Conservation (phyloP, 1,284 basidiomycete species). For the Stygiomarasmius scandens region DNA sequence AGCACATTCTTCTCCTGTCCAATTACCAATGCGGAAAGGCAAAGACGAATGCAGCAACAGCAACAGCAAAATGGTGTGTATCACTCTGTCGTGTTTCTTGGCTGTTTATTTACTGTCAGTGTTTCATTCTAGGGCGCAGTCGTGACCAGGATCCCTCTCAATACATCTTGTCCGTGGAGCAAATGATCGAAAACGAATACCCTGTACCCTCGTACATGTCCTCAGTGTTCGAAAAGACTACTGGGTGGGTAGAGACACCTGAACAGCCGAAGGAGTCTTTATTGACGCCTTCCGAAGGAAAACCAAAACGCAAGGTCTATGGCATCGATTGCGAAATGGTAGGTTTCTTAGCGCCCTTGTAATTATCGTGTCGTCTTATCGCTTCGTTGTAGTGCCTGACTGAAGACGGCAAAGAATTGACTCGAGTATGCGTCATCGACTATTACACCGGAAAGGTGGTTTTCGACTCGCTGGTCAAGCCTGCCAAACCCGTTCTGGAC, state of each 20-base stretch:
- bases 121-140: conserved; percentile 45
- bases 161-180: conserved; percentile 76
- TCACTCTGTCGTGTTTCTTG: background rate
- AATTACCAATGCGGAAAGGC: conserved; percentile 78
- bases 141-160: conserved; percentile 60
- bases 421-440: conserved; percentile 83
- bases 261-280: conserved; percentile 40
- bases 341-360: no score
- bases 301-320: conserved; percentile 50
- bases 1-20: conserved; percentile 81
- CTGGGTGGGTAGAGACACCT: conserved; percentile 79
- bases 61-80: conserved; percentile 58
- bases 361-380: background rate
- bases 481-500: conserved; percentile 78
- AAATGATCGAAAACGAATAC: conserved; percentile 92
- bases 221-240: conserved; percentile 63
- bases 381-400: conserved; percentile 69
- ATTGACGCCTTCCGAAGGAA: conserved; percentile 25
- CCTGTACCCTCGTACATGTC: conserved; percentile 80
- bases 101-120: background rate
- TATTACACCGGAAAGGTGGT: conserved; percentile 69
- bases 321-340: conserved; percentile 96
- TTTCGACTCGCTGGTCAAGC: conserved; percentile 88
- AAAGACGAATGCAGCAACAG: conserved; percentile 53
- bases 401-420: conserved; percentile 85